A percentile compares a stretch with the other conserved stretches of the same genome.
phyloP scores from a whole-genome alignment of 2,329 filamentous ascomycete species.

The Nothophaeocryptopus gaeumannii region DNA sequence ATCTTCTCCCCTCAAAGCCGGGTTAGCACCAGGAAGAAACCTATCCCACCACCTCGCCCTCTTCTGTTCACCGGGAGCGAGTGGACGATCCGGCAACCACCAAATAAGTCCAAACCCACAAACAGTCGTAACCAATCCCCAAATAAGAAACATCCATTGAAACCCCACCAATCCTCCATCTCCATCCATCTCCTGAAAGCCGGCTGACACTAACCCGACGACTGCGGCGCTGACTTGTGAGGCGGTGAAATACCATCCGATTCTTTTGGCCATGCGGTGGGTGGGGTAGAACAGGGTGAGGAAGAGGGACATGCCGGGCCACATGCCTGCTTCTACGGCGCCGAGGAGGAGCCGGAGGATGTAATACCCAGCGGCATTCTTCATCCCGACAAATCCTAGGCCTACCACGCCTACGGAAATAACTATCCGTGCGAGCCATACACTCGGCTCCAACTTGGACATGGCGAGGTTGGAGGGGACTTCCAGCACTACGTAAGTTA shows the following conservation, averaged over 20 bases:
- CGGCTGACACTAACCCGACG: slow-evolving; percentile 83
- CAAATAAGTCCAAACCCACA: slow-evolving; percentile 73
- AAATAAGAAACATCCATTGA: slow-evolving; percentile 90
- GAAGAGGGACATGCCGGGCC: slow-evolving; percentile 93
- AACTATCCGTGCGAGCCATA: slow-evolving; percentile 92
- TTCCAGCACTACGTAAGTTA: slow-evolving; percentile 87
- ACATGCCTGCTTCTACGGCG: slow-evolving; percentile 87
- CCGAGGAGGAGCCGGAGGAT: slow-evolving; percentile 82
- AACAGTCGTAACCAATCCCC: slow-evolving; percentile 70
- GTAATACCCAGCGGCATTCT: slow-evolving; percentile 79
- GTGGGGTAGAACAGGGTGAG: slow-evolving; percentile 89
- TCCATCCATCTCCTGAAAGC: slow-evolving; percentile 89
- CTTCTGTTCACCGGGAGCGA: slow-evolving; percentile 65
- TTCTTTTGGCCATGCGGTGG: slow-evolving; percentile 78
- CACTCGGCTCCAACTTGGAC: slow-evolving; percentile 76
- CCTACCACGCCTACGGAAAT: slow-evolving; percentile 83
- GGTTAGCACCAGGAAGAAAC: slow-evolving; percentile 66
- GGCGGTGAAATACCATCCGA: slow-evolving; percentile 86
- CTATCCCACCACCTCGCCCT: slow-evolving; percentile 53
- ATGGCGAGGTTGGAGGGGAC: slow-evolving; percentile 85
- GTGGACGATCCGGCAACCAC: slow-evolving; percentile 85
- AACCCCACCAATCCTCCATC: slow-evolving; percentile 72
- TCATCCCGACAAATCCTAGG: slow-evolving; percentile 76
- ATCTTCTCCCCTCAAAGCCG: slow-evolving; percentile 73
- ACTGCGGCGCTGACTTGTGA: slow-evolving; percentile 85